Base-by-base conservation (phyloP, 805 yeast species). In the Diddensiella transvaalensis region DNA sequence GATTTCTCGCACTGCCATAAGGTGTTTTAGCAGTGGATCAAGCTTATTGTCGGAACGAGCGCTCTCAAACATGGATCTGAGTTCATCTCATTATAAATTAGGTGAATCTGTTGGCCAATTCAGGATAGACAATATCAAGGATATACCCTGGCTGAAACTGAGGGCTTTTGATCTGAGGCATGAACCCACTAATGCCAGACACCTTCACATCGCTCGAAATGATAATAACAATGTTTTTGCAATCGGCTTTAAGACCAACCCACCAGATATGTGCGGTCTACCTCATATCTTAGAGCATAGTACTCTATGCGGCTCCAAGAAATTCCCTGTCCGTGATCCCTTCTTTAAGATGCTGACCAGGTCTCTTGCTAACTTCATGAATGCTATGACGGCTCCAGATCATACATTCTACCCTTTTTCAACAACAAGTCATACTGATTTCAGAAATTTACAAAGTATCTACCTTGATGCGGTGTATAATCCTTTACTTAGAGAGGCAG, bases 351-450 rank as follows among this genome's bases (percentile, higher is more conserved):
- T 93, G 99, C 73, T 91, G 50, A 91, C 89, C 65, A 71, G 97
- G 54, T 88, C 97, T n/a, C 70, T 93, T 60, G 82, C 96, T 29
- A 93, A 88, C 64, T 93, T 89, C 67, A 93, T 93, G 99, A 93
- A 93, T 64, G 99, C 99, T 5, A 87, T 93, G 96, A 93, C 99
- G 0, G 99, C 96, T 19, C 90, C 86, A 58, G 98, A 93, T 67
- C 90, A 89, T 62, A 93, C 99, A 0, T 90, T 82, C 66, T 93
- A 86, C 60, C 99, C 99, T 3, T 93, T 93, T 72, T 86, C 98
- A 23, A 93, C 99, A 2, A 91, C 98, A 8, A 93, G 93, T 66
- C 64, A 67, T 38, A 78, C 78, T 47, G 99, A 93, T 64, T 93
- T 77, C 64, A 75, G 76, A 26, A 93, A 93, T 61, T 74, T 93